Evolutionary conservation across 164 flowering plant species (phyloP).

Genomic region (Piper betle): DNA sequence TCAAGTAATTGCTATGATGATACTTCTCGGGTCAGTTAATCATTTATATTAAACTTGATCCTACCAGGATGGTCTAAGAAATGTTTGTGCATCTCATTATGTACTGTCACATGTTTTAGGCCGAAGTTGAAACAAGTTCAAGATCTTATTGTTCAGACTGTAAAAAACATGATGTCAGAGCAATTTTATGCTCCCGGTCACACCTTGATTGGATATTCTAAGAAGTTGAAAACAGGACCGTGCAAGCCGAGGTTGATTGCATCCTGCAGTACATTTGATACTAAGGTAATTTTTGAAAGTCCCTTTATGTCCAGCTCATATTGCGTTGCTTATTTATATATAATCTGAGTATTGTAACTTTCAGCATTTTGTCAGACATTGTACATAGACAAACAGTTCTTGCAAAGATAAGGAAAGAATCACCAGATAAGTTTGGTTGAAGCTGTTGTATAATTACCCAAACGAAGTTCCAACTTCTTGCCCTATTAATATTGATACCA

Average conservation of each 20-base stretch:
- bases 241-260: constrained; percentile 53
- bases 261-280: constrained; percentile 82
- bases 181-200: constrained; percentile 31
- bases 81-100: neutral
- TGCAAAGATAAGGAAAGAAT: too few relatives aligned
- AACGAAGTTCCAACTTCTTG: too few relatives aligned
- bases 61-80: neutral
- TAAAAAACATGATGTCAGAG: constrained; percentile 71
- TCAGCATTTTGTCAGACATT: too few relatives aligned
- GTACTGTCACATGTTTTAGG: constrained; percentile 21
- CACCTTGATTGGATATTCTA: constrained; percentile 9
- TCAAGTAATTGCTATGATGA: constrained; percentile 82
- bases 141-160: constrained; percentile 51
- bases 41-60: neutral
- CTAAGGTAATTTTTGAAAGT: constrained; percentile 38
- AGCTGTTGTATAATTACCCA: too few relatives aligned
- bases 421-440: too few relatives aligned
- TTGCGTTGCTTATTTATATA: too few relatives aligned
- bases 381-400: too few relatives aligned
- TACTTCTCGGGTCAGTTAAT: constrained; percentile 59
- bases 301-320: neutral
- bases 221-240: constrained; percentile 5
- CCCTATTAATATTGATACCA: too few relatives aligned
- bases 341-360: too few relatives aligned
- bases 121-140: constrained; percentile 55